A percentile compares a stretch with the other conserved stretches of the same genome.
Evolutionary conservation across 768 basidiomycete species (phyloP).

Genomic region (Tephrocybe rancida): DNA sequence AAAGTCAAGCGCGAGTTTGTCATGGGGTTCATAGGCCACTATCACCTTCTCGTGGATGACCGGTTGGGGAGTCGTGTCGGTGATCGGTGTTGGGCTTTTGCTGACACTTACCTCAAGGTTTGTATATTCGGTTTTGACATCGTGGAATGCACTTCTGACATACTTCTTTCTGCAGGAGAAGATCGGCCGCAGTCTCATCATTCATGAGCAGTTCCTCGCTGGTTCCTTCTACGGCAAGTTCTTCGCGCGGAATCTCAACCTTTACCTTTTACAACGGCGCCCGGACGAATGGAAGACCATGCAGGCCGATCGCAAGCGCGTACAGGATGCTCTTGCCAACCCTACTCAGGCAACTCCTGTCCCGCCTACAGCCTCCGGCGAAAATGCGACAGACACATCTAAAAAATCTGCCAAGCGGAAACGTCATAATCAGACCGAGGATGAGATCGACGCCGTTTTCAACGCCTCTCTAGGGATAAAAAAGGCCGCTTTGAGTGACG

Average conservation of each 20-base stretch:
- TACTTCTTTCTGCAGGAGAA: conserved; percentile 65
- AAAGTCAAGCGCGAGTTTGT: conserved; percentile 75
- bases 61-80: conserved; percentile 88
- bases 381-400: background rate
- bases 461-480: conserved; percentile 55
- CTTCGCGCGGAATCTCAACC: conserved; percentile 77
- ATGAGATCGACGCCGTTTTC: conserved; percentile 82
- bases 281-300: conserved; percentile 84
- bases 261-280: conserved; percentile 75
- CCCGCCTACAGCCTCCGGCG: background rate
- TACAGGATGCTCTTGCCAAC: conserved; percentile 16
- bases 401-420: conserved; percentile 35
- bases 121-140: conserved; percentile 12
- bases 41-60: conserved; percentile 82
- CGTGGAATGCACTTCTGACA: background rate
- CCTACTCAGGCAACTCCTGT: conserved; percentile 1
- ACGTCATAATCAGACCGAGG: conserved; percentile 44
- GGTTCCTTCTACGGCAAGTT: conserved; percentile 86
- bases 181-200: conserved; percentile 79
- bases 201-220: conserved; percentile 70
- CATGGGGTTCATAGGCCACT: conserved; percentile 75
- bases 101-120: conserved; percentile 94
- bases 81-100: conserved; percentile 88
- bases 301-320: conserved; percentile 51
- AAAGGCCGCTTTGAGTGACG: conserved; percentile 46